Base-by-base conservation (phyloP, 208 protist genomes). In the Acanthamoeba lenticulata region DNA sequence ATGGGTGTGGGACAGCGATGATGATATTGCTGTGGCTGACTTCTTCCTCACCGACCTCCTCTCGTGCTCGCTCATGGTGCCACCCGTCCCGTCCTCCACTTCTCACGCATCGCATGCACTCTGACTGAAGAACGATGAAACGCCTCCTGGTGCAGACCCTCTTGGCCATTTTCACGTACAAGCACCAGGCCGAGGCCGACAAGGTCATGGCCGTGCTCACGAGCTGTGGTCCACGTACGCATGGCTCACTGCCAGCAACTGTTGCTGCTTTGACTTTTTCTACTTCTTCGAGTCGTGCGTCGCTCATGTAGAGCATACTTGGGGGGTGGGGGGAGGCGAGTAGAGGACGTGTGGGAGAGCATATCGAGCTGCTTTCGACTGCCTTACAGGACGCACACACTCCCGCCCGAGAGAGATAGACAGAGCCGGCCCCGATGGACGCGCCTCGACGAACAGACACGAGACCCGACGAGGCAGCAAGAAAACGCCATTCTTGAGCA, bases 21-120 rank as follows among this genome's bases (percentile, higher is more conserved):
- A 83, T 29, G 72, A 83, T 7, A 83, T 83, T 15, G 72, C 72
- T 29, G 72, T 83, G 38, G 72, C 72, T 15, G 72, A 83, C 29
- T 83, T 83, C 72, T 83, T 83, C 40, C 7, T 83, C 11, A 36
- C 72, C 13, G 72, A 83, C 40, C 42, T 83, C 72, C 40, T 83
- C 3, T 83, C 72, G 0, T 83, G 34, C 72, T 42, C 21, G 1
- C 21, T 83, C 4, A 29, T 83, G 72, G 72, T 83, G 27, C 11
- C 4, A 7, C 5, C n/a, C 3, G n/a, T 67, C 13, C n/a, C 21
- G 6, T 67, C 57, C 13, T 29, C 0, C 52, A 6, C 13, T n/a
- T 60, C 52, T 60, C 52, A 29, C 52, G 15, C 52, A 60, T 21
- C 21, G 52, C 32, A 13, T 69, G 11, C 9, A 9, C 1, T 11